These are phyloP conservation scores for Plicaturopsis crispa DNA, from an alignment of 768 basidiomycete species.

Conservation along the genomic window DNA sequence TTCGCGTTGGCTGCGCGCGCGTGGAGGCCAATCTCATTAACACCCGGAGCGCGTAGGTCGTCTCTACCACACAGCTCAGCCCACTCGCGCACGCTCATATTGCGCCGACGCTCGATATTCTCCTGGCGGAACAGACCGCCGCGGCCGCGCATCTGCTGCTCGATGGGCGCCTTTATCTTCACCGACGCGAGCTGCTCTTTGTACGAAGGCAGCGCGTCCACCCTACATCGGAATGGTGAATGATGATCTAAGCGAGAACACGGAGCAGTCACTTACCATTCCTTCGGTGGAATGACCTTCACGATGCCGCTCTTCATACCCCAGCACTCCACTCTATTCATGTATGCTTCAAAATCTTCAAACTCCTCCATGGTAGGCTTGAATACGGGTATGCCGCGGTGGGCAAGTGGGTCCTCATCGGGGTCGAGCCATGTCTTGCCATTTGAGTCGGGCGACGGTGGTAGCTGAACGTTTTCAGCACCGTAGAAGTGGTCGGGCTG, in stretches of 20 bases:
- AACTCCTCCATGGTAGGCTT: constrained; percentile 91
- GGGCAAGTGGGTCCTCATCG: constrained; percentile 71
- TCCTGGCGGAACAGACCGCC: constrained; percentile 84
- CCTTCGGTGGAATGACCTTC: constrained; percentile 91
- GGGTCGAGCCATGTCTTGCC: constrained; percentile 66
- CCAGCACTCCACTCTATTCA: constrained; percentile 85
- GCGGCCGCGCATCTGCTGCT: constrained; percentile 85
- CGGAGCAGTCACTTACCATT: constrained; percentile 59
- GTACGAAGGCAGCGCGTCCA: constrained; percentile 58
- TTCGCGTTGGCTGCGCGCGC: constrained; percentile 28
- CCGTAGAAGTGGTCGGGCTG: constrained; percentile 87
- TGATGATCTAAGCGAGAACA: constrained; percentile 9
- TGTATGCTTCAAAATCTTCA: constrained; percentile 84
- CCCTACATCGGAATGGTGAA: constrained; percentile 36
- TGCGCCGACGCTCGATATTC: constrained; percentile 82
- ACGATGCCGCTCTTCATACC: constrained; percentile 88
- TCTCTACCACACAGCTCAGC: constrained; percentile 66
- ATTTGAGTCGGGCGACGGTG: constrained; percentile 58
- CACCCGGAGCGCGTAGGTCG: constrained; percentile 67
- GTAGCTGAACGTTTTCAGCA: constrained; percentile 33
- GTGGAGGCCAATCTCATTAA: constrained; percentile 57
- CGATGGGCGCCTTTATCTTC: constrained; percentile 85
- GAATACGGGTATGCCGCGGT: constrained; percentile 95
- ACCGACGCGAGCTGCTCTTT: constrained; percentile 63
- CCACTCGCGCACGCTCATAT: constrained; percentile 87